These are phyloP conservation scores for Calendula officinalis DNA, from an alignment of 129 eudicot genomes.

Conservation along the genomic window DNA sequence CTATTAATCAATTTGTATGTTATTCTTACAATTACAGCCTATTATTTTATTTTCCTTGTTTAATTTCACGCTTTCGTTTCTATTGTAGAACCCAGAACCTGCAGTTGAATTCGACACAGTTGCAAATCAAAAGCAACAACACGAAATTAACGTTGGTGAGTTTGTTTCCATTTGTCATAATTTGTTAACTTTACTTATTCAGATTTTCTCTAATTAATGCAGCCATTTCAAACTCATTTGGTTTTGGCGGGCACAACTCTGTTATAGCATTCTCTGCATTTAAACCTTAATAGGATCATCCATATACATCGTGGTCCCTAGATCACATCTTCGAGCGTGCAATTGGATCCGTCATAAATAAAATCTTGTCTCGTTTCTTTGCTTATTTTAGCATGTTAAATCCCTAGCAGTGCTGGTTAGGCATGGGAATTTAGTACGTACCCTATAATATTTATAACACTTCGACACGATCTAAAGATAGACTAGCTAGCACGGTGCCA, in stretches of 20 bases:
- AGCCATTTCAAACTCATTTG: conserved; percentile 84
- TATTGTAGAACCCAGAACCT: conserved; percentile 12
- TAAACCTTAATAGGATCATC: conserved; percentile 43
- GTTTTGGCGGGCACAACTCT: conserved; percentile 85
- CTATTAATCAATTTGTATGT: conserved; percentile 80
- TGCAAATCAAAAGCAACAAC: conserved; percentile 18
- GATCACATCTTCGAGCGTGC: too few relatives aligned
- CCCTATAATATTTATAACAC: too few relatives aligned
- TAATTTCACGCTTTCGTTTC: background rate
- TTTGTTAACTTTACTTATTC: background rate
- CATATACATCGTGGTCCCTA: background rate
- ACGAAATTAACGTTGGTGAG: conserved; percentile 32
- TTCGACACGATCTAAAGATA: too few relatives aligned
- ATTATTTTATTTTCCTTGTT: background rate
- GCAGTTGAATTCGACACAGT: conserved; percentile 4
- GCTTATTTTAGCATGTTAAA: too few relatives aligned
- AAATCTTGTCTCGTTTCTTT: too few relatives aligned
- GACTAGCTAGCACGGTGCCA: too few relatives aligned
- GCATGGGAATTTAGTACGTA: too few relatives aligned
- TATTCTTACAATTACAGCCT: too few relatives aligned
- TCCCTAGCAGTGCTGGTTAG: too few relatives aligned
- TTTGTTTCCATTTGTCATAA: background rate
- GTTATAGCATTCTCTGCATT: conserved; percentile 76
- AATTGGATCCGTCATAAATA: too few relatives aligned
- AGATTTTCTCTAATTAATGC: conserved; percentile 20